Evolutionary conservation across 2,329 filamentous ascomycete species (phyloP).

Genomic region (Fusarium lyarnte): DNA sequence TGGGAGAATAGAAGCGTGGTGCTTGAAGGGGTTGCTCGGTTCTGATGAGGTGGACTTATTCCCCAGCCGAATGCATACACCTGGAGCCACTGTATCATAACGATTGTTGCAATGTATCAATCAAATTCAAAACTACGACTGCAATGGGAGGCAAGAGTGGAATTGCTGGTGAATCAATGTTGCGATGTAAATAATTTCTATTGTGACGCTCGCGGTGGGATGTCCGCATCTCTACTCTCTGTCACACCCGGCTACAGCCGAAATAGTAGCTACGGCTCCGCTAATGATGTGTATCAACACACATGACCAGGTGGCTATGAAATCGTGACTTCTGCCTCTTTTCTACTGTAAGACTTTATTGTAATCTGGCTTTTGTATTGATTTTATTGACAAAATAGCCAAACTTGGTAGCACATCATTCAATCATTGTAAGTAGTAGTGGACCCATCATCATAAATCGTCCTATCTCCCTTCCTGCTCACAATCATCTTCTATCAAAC

Average conservation of each 20-base stretch:
- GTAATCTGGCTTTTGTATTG: neutral
- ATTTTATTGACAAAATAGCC: neutral
- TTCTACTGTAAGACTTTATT: neutral
- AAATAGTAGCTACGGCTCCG: slow-evolving; percentile 24
- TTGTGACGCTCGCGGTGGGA: slow-evolving; percentile 17
- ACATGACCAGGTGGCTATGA: slow-evolving; percentile 8
- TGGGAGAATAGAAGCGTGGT: slow-evolving; percentile 36
- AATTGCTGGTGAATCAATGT: slow-evolving; percentile 8
- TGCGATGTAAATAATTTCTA: slow-evolving; percentile 8
- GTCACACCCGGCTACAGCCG: slow-evolving; percentile 42
- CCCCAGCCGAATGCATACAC: slow-evolving; percentile 38
- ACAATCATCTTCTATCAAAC: slow-evolving; percentile 13
- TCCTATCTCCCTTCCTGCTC: slow-evolving; percentile 25
- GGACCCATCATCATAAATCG: slow-evolving; percentile 21
- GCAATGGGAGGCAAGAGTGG: slow-evolving; percentile 11
- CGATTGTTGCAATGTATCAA: slow-evolving; percentile 47
- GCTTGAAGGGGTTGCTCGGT: slow-evolving; percentile 28
- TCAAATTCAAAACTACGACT: slow-evolving; percentile 30
- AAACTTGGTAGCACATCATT: neutral
- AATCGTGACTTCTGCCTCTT: neutral
- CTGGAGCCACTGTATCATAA: slow-evolving; percentile 49
- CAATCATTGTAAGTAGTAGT: slow-evolving; percentile 18
- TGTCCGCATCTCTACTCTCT: slow-evolving; percentile 25
- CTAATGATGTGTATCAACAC: slow-evolving; percentile 18
- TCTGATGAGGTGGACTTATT: slow-evolving; percentile 35